These are phyloP conservation scores for Amanita fuliginea DNA, from an alignment of 768 basidiomycete genomes.

Conservation along the genomic window DNA sequence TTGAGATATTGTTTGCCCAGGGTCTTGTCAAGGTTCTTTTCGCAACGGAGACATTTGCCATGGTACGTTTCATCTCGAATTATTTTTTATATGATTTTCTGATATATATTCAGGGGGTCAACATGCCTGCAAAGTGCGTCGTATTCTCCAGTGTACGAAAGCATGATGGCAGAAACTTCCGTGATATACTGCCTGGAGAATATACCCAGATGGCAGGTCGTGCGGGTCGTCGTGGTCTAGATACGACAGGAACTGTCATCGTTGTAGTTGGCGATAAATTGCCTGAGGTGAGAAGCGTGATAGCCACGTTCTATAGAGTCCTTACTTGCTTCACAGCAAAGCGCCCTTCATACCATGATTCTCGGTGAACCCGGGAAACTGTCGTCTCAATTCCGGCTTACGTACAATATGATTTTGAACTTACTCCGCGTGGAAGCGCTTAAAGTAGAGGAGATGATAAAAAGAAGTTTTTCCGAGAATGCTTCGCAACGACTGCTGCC, in stretches of 20 bases:
- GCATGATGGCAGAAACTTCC: conserved; percentile 88
- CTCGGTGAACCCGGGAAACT: conserved; percentile 89
- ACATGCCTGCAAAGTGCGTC: conserved; percentile 97
- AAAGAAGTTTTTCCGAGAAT: conserved; percentile 97
- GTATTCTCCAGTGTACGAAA: conserved; percentile 94
- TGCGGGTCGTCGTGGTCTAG: conserved; percentile 91
- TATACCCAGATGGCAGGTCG: conserved; percentile 99
- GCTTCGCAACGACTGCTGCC: conserved; percentile 86
- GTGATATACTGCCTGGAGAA: conserved; percentile 83
- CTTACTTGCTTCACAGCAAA: conserved; percentile 40
- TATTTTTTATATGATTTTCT: background rate
- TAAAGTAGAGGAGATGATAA: conserved; percentile 98
- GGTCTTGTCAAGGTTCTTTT: conserved; percentile 95
- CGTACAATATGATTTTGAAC: conserved; percentile 99
- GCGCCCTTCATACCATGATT: conserved; percentile 77
- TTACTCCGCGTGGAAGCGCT: conserved; percentile 92
- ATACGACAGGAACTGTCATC: conserved; percentile 92
- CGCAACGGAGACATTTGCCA: conserved; percentile 98
- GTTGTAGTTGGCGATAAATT: conserved; percentile 75
- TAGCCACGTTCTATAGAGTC: background rate
- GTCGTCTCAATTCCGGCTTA: conserved; percentile 91
- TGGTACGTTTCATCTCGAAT: conserved; percentile 46
- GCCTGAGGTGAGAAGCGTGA: conserved; percentile 54
- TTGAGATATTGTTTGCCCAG: conserved; percentile 91
- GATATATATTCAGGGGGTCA: conserved; percentile 65